Base-by-base conservation (phyloP, 495 filamentous ascomycete species). In the Talaromyces adpressus region DNA sequence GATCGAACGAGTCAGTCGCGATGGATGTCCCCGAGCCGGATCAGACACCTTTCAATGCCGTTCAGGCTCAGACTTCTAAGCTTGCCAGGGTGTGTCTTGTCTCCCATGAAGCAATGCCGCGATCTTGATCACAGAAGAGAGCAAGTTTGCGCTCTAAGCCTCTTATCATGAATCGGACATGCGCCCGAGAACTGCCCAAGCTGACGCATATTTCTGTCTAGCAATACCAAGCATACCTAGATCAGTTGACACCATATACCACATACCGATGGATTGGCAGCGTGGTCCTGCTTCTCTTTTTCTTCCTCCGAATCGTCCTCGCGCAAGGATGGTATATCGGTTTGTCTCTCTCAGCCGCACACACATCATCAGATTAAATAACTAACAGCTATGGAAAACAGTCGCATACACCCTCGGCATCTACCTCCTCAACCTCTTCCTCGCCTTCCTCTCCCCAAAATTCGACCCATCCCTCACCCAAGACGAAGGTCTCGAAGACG, bases 271-370 rank as follows among this genome's bases (percentile, higher is more conserved):
- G 94, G 94, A 77, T 87, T 61, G 86, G 88, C 74, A 96, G 92
- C 18, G 88, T 69, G 23, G 84, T 85, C 9, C 81, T 89, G 27
- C 84, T 98, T 61, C 59, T 89, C 62, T 16, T 91, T 61, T 97
- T 98, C 84, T 91, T 93, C 73, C 71, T 93, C 64, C 87, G 94
- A 67, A 93, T 98, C 68, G 79, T 98, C 67, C 62, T 95, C 20
- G 90, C 92, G 57, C 92, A 97, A 79, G 94, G 94, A 72, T 98
- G 94, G 94, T 98, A 98, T 70, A 97, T 98, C 62, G 93, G 93
- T 98, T 82, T 65, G 87, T 69, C 20, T 34, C 1, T 0, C 16
- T 27, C 45, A 20, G 45, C 45, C n/a, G 0, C 56, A 58, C n/a
- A 49, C n/a, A 49, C 22, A 18, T 12, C 45, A 20, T 49, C 45